phyloP scores from a whole-genome alignment of 352 stramenopile genomes.

The Pythium inflatum region DNA sequence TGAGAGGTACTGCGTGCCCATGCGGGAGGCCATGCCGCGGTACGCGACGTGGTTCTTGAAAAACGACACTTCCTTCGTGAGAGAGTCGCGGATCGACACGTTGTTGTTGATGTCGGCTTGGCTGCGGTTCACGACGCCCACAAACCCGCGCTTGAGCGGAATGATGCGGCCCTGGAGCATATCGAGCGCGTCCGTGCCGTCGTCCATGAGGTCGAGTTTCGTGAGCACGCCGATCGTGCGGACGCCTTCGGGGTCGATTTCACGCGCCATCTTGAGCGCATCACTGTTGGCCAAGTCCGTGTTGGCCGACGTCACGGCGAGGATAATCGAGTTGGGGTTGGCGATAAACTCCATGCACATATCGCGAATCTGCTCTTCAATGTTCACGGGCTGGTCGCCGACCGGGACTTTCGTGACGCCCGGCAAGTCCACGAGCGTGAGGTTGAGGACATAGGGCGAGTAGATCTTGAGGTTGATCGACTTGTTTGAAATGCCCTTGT shows the following conservation, averaged over 20 bases:
- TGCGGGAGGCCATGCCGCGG: constrained; percentile 90
- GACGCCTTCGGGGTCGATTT: constrained; percentile 92
- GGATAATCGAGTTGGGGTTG: constrained; percentile 99
- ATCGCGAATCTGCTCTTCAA: constrained; percentile 99
- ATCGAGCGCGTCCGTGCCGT: constrained; percentile 97
- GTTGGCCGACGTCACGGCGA: constrained; percentile 98
- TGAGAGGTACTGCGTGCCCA: constrained; percentile 96
- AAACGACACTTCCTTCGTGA: constrained; percentile 96
- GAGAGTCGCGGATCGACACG: constrained; percentile 94
- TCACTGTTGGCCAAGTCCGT: constrained; percentile 99
- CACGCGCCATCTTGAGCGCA: constrained; percentile 96
- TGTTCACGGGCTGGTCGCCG: constrained; percentile 98
- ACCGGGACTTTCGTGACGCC: constrained; percentile 98
- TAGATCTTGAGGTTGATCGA: constrained; percentile 99
- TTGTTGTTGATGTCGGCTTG: constrained; percentile 98
- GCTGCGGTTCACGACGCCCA: constrained; percentile 98
- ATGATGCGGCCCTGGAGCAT: constrained; percentile 98
- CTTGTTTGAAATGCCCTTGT: constrained; percentile 98
- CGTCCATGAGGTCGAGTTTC: constrained; percentile 99
- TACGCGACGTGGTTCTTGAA: constrained; percentile 98
- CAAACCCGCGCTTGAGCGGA: constrained; percentile 96
- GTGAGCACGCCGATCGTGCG: constrained; percentile 99
- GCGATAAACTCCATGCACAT: constrained; percentile 99
- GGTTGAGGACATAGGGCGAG: constrained; percentile 96
- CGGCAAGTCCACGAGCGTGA: constrained; percentile 99